Base-by-base conservation (phyloP, 129 eudicot genomes). In the Arctium minus region DNA sequence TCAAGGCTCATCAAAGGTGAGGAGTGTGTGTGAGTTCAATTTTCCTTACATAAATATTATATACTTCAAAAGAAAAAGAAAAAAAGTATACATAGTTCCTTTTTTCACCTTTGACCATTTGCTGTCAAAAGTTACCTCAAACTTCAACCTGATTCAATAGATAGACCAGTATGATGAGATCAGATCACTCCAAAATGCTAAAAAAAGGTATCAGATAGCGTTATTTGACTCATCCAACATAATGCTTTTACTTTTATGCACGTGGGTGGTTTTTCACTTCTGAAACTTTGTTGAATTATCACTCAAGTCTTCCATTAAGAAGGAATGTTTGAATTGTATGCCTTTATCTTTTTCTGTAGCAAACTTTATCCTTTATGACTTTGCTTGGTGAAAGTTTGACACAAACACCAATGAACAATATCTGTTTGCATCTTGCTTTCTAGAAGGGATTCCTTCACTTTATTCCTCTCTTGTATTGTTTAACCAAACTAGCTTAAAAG, bases 341-440 rank as follows among this genome's bases (percentile, higher is more conserved):
- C 88, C 76, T 82, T 85, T 86, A 77, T 77, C 80, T 86, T 81
- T 81, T 40, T 74, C 85, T 82, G 74, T 82, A 36, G 42, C 48
- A 37, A 86, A 72, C 86, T 86, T 86, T 86, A 78, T 82, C 89
- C 80, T 82, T 86, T 79, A 84, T 84, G 87, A 84, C 84, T 79
- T 84, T 84, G 73, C 72, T 65, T 82, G 80, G 70, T 84, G 50
- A 74, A 64, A 84, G 72, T 84, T 84, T 73, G 84, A 84, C 79
- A 81, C 79, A 81, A 81, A 38, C 85, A 81, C 87, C 84, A 84
- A 48, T 46, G 40, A 70, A 79, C 87, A 84, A 67, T 79, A 77
- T 84, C 84, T 84, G 36, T 79, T 84, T 73, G 67, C 80, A 67
- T 80, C 80, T 74, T 68, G 64, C 60, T 84, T 79, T 76, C 86